Conservation (phyloP, 1,284 basidiomycete species). For the Ceratobasidium papillatum region DNA sequence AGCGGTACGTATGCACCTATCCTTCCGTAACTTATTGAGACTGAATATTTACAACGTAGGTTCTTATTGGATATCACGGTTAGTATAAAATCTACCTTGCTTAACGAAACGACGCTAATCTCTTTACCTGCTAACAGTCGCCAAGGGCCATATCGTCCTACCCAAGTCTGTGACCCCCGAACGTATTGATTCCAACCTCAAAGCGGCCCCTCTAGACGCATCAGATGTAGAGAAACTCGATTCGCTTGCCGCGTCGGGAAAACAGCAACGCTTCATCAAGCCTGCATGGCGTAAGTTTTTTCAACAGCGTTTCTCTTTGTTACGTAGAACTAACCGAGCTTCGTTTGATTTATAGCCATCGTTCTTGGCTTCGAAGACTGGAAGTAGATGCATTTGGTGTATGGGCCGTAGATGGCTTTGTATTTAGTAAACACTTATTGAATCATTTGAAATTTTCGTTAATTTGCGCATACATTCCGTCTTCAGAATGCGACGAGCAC, state of each 20-base stretch:
- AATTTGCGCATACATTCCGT: conserved; percentile 5
- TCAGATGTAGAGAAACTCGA: conserved; percentile 73
- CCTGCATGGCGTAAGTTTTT: conserved; percentile 63
- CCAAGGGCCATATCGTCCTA: conserved; percentile 71
- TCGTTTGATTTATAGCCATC: conserved; percentile 51
- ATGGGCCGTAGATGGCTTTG: conserved; percentile 10
- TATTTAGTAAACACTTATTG: conserved; percentile 39
- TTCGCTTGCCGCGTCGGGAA: conserved; percentile 71
- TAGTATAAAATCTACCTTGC: conserved; percentile 46
- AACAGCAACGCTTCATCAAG: conserved; percentile 69
- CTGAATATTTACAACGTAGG: conserved; percentile 11
- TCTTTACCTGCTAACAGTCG: conserved; percentile 55
- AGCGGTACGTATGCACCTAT: conserved; percentile 56
- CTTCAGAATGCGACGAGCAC: conserved; percentile 48
- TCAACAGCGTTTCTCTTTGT: background rate
- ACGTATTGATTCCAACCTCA: conserved; percentile 76
- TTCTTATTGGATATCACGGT: conserved; percentile 71
- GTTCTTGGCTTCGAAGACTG: conserved; percentile 76
- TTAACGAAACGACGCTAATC: conserved; percentile 44
- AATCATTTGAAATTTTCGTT: conserved; percentile 7
- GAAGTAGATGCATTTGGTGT: conserved; percentile 46
- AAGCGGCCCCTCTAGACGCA: conserved; percentile 60
- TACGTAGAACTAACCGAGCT: background rate
- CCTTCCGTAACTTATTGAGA: background rate
- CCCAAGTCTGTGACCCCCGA: conserved; percentile 80